Evolutionary conservation across 1,284 basidiomycete genomes (phyloP).

Genomic region (Fomitopsis betulina): DNA sequence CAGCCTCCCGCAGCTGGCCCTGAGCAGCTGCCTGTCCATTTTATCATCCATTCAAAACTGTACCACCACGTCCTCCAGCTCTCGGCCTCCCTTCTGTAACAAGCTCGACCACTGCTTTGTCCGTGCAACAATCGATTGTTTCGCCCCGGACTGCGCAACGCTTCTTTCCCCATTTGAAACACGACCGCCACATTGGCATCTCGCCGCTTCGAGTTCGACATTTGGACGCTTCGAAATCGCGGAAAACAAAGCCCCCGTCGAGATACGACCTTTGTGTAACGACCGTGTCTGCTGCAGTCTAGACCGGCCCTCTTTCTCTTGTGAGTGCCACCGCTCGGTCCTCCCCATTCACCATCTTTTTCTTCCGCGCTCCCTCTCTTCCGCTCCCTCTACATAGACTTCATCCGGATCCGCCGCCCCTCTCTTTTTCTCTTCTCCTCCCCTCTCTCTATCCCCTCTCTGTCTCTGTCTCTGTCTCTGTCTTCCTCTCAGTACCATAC

Average conservation of each 20-base stretch:
- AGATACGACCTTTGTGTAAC: neutral
- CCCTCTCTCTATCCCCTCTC: neutral
- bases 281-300: neutral
- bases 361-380: neutral
- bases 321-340: neutral
- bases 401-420: neutral
- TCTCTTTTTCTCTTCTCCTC: neutral
- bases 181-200: neutral
- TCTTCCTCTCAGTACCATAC: neutral
- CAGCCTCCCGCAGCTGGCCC: too few species aligned
- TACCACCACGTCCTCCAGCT: neutral
- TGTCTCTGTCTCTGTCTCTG: neutral
- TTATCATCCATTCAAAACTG: neutral
- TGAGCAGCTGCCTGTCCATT: neutral
- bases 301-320: slow-evolving; percentile 1
- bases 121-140: slow-evolving; percentile 2
- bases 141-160: neutral
- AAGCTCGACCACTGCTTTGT: neutral
- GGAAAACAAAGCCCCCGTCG: neutral
- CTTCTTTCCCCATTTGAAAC: slow-evolving; percentile 2
- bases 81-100: neutral
- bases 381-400: neutral
- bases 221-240: neutral
- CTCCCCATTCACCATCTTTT: neutral
- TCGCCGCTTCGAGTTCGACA: neutral